phyloP scores from a whole-genome alignment of 352 stramenopile genomes.

The Globisporangium carolinianum region DNA sequence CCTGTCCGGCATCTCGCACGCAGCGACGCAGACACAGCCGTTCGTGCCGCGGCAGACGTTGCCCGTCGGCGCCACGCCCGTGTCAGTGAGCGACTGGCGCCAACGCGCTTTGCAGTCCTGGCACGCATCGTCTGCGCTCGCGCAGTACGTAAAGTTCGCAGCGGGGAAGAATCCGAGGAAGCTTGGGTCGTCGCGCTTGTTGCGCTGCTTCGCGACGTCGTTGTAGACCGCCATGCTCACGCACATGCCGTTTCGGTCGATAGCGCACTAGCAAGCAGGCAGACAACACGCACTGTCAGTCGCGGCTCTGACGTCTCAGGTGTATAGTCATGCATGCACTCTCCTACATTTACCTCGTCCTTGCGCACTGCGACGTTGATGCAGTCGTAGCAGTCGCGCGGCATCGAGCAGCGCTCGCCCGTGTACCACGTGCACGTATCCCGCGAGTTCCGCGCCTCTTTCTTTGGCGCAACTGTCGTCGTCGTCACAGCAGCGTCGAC shows the following conservation, averaged over 20 bases:
- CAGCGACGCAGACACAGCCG: constrained; percentile 12
- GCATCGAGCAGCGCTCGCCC: constrained; percentile 9
- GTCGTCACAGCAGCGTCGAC: no score
- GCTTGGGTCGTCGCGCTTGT: neutral
- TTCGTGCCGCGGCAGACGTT: constrained; percentile 5
- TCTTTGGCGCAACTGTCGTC: constrained; percentile 9
- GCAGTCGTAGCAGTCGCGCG: constrained; percentile 15
- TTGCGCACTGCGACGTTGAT: constrained; percentile 9
- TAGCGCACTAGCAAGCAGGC: constrained; percentile 4
- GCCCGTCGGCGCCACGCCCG: neutral
- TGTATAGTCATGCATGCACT: no score
- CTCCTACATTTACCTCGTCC: neutral
- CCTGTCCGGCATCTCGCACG: constrained; percentile 13
- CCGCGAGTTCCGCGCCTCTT: constrained; percentile 1
- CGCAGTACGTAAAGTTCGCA: constrained; percentile 16
- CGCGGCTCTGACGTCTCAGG: no score
- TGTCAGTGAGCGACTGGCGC: constrained; percentile 3
- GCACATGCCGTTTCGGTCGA: constrained; percentile 11
- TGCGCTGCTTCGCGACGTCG: neutral
- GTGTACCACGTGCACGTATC: constrained; percentile 14
- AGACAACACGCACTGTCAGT: neutral
- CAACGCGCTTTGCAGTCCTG: constrained; percentile 6
- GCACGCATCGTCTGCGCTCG: constrained; percentile 9
- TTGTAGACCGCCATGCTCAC: constrained; percentile 8
- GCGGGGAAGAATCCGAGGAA: constrained; percentile 11